These are phyloP conservation scores for Aphelidium insulamus DNA, from an alignment of 371 early-diverging fungal genomes.

Conservation along the genomic window DNA sequence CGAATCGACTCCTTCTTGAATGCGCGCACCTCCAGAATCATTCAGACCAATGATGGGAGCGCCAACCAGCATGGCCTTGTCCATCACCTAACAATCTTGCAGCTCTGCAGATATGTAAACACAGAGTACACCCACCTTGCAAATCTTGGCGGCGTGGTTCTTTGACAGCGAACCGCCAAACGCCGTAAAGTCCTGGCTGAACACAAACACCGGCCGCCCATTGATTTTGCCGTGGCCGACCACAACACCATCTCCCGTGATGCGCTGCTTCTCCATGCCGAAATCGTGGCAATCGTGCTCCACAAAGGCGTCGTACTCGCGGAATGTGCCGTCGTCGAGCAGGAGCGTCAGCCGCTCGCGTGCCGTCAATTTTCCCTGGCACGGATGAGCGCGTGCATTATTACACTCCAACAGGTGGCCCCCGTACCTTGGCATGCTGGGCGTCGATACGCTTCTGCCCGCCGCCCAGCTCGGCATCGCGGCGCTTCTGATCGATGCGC, in stretches of 20 bases:
- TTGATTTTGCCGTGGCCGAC: constrained; percentile 85
- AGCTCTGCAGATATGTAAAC: not conserved
- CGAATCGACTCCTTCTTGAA: constrained; percentile 93
- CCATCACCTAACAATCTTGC: constrained; percentile 38
- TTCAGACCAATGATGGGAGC: constrained; percentile 88
- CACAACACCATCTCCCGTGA: constrained; percentile 86
- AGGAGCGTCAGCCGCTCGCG: constrained; percentile 74
- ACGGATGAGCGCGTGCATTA: not conserved
- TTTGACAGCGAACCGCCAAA: constrained; percentile 77
- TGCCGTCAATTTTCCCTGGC: constrained; percentile 84
- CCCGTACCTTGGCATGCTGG: constrained; percentile 67
- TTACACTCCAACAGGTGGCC: not conserved
- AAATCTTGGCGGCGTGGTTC: constrained; percentile 76
- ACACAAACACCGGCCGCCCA: constrained; percentile 76
- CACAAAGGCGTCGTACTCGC: constrained; percentile 83
- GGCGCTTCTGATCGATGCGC: constrained; percentile 41
- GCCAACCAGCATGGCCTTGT: constrained; percentile 77
- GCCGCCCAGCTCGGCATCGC: constrained; percentile 53
- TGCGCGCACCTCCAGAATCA: constrained; percentile 93
- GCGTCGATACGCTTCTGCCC: constrained; percentile 54
- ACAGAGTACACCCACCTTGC: constrained; percentile 25
- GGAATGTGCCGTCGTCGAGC: constrained; percentile 62
- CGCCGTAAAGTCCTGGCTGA: constrained; percentile 84
- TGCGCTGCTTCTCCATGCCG: constrained; percentile 52
- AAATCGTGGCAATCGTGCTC: constrained; percentile 87